A percentile compares a stretch with the other conserved stretches of the same genome.
Conservation (phyloP, 768 basidiomycete genomes). For the Rhizopogon sp. region DNA sequence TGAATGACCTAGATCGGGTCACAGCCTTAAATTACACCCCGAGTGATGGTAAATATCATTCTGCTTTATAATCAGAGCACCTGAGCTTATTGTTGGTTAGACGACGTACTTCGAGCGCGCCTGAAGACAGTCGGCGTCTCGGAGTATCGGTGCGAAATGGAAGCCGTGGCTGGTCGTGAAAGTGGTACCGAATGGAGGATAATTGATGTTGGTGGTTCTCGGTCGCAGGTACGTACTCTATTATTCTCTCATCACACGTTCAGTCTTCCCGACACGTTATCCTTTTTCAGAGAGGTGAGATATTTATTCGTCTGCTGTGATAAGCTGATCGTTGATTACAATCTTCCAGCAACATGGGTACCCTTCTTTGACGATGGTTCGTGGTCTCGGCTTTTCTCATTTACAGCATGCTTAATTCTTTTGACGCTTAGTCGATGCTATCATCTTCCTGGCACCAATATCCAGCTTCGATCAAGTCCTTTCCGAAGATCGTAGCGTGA, state of each 20-base stretch:
- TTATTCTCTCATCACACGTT: not conserved
- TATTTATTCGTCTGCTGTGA: not conserved
- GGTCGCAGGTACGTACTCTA: constrained; percentile 38
- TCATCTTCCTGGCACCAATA: constrained; percentile 58
- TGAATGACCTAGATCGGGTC: constrained; percentile 47
- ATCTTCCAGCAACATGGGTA: constrained; percentile 40
- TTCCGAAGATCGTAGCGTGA: constrained; percentile 46
- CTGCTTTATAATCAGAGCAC: not conserved
- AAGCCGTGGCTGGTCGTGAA: constrained; percentile 45
- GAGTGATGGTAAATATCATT: constrained; percentile 34
- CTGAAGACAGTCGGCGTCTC: constrained; percentile 70
- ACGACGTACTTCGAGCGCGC: constrained; percentile 48
- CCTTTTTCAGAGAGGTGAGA: constrained; percentile 30
- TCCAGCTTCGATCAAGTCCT: constrained; percentile 53
- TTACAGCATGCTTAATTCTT: not conserved
- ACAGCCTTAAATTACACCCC: constrained; percentile 40
- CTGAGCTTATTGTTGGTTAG: constrained; percentile 16
- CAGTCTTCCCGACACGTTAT: not conserved
- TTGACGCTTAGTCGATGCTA: constrained; percentile 33
- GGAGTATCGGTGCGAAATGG: constrained; percentile 83
- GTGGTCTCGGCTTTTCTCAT: not conserved
- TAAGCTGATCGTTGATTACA: constrained; percentile 1
- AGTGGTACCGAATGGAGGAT: constrained; percentile 52
- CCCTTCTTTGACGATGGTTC: constrained; percentile 52
- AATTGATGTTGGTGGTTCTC: constrained; percentile 49